Evolutionary conservation across 768 basidiomycete species (phyloP), one percentile per base, ranked within the genome.

Genomic region (Krasilnikovozyma curviuscula): DNA sequence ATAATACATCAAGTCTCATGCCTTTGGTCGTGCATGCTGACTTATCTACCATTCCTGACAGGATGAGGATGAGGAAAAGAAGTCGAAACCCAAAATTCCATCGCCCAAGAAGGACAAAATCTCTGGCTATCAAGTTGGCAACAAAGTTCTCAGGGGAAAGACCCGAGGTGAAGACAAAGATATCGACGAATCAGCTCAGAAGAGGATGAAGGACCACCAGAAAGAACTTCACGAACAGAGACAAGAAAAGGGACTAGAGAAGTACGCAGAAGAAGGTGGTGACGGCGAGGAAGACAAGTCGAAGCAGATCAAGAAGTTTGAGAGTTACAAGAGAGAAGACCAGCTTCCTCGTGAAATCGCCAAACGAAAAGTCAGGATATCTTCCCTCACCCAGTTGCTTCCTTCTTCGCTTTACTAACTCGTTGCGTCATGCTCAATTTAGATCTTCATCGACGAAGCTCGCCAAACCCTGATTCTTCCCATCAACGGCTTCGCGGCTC

Each of bases 271-370:
- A 57, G 81, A 79, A 47, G 83, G 79, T 7, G 78, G 73, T 29
- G 68, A 69, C 19, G 73, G 73, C 34, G 80, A 79, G 13, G 85
- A 83, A 56, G 79, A 88, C 59, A 84, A 83, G 31, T 95, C 97
- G 63, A 75, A 77, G 13, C 29, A 18, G 6, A 89, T 88, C 81
- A 91, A 89, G 63, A 76, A 78, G 53, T 97, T 91, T 69, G 85
- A 85, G 67, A 91, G 86, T 57, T 98, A 95, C 66, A 86, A 86
- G 65, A 81, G 89, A 29, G 91, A 98, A 60, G 83, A 73, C 13
- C 89, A 79, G 42, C 64, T 97, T 29, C 93, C 91, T 2, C 69
- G 71, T n/a, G 80, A 86, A 49, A 77, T 79, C 6, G 82, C 88
- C 52, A 72, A 71, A 52, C 63, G 88, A 40, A 72, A 81, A 63